Conservation (phyloP, 495 filamentous ascomycete genomes). For the Acidomyces sp. region DNA sequence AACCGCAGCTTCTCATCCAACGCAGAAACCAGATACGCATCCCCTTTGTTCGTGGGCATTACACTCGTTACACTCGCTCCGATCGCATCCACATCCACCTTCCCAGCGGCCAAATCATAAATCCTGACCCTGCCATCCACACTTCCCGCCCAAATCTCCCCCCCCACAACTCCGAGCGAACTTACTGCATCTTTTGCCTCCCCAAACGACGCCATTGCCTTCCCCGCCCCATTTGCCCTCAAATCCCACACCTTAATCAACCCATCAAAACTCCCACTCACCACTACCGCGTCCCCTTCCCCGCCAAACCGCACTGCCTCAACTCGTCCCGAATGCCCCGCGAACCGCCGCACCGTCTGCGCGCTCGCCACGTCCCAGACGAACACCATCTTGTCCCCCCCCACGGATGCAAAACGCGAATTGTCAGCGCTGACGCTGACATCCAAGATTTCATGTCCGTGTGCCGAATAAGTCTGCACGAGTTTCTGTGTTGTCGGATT, state of each 20-base stretch:
- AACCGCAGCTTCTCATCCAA: conserved; percentile 67
- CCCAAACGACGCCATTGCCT: conserved; percentile 62
- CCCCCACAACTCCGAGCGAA: conserved; percentile 40
- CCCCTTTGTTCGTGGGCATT: conserved; percentile 53
- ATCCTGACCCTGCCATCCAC: conserved; percentile 74
- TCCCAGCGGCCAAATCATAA: conserved; percentile 82
- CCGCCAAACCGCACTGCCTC: conserved; percentile 71
- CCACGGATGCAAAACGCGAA: conserved; percentile 62
- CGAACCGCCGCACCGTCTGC: conserved; percentile 59
- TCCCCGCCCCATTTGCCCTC: conserved; percentile 45
- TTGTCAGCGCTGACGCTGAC: conserved; percentile 65
- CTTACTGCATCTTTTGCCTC: conserved; percentile 71
- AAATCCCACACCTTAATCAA: conserved; percentile 80
- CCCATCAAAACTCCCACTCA: conserved; percentile 48
- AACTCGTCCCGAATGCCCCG: conserved; percentile 47
- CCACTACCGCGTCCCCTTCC: conserved; percentile 51
- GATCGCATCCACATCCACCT: conserved; percentile 56
- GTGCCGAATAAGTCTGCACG: conserved; percentile 76
- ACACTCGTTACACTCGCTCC: conserved; percentile 52
- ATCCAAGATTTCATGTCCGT: conserved; percentile 81
- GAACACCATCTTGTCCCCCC: conserved; percentile 81
- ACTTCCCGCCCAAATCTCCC: conserved; percentile 56
- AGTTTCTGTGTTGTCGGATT: conserved; percentile 49
- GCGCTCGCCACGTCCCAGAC: conserved; percentile 85
- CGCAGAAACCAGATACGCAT: conserved; percentile 58